Base-by-base conservation (phyloP, 208 protist genomes). In the Trypanosoma caninum region DNA sequence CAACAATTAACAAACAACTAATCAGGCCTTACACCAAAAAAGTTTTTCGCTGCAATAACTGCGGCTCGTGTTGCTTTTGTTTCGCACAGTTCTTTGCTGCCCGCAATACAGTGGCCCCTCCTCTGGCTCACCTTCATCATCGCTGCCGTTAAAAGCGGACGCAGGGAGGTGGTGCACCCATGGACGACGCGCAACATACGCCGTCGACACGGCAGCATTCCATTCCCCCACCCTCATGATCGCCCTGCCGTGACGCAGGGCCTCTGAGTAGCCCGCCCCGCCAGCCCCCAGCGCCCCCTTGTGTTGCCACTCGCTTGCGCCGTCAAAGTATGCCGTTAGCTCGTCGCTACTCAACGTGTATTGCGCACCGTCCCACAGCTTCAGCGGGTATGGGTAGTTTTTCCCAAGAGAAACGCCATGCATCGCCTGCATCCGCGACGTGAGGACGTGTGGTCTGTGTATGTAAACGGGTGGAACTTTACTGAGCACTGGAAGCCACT, bases 381-480 rank as follows among this genome's bases (percentile, higher is more conserved):
- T 96, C 20, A 96, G 68, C 5, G 90, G 90, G 59, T 89, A 93
- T 4, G 87, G 87, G 76, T 96, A 96, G 70, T 87, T 89, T 25
- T 67, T 70, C 9, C 90, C 90, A 1, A 96, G 76, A 50, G 73
- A 67, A 11, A 94, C 80, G 30, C 71, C 73, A 53, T 93, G 84
- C 81, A 94, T 93, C 5, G 84, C 78, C 76, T 94, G 87, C 90
- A 96, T 96, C 28, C 83, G 68, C 54, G 63, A 54, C 16, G 87
- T 93, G 45, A 96, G 74, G 25, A 94, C 72, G 57, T 96, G 87
- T 35, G 90, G 90, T 10, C 90, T 78, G 58, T 96, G 90, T 25
- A 96, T 84, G 71, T 93, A 96, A 41, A 91, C 85, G 20, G 87
- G 83, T 30, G 87, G 90, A 41, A 96, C 76, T 55, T 88, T 87